Conservation (phyloP, 2,329 filamentous ascomycete species). For the Trichophaea hybrida region DNA sequence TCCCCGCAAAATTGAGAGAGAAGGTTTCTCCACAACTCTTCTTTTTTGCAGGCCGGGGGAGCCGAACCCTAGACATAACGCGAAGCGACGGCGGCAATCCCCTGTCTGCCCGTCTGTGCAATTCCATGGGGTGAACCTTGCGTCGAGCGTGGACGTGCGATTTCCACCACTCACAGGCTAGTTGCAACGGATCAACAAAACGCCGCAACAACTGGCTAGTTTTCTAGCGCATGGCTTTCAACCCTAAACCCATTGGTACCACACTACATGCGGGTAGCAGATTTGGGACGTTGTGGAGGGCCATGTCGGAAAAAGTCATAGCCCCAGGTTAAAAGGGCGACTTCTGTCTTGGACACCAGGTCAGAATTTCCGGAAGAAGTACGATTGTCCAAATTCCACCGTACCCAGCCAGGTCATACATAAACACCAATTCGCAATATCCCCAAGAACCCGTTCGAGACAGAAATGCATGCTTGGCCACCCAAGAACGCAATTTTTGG, state of each 20-base stretch:
- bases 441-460: no score
- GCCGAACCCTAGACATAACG: neutral
- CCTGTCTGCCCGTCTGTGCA: neutral
- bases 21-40: neutral
- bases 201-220: neutral
- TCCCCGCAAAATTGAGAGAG: neutral
- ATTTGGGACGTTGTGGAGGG: no score
- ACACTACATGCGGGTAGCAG: neutral
- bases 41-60: neutral
- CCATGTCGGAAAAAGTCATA: neutral
- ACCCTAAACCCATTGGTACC: neutral
- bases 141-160: neutral
- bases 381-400: no score
- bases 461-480: no score
- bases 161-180: conserved; percentile 1
- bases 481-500: no score
- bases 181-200: neutral
- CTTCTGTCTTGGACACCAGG: no score
- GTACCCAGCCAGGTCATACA: no score
- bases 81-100: neutral
- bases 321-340: neutral
- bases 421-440: no score
- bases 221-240: neutral
- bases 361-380: no score
- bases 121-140: neutral